Evolutionary conservation across 106 monocot genomes (phyloP), one percentile per base, ranked within the genome.

Genomic region (Dendrobium nobile): DNA sequence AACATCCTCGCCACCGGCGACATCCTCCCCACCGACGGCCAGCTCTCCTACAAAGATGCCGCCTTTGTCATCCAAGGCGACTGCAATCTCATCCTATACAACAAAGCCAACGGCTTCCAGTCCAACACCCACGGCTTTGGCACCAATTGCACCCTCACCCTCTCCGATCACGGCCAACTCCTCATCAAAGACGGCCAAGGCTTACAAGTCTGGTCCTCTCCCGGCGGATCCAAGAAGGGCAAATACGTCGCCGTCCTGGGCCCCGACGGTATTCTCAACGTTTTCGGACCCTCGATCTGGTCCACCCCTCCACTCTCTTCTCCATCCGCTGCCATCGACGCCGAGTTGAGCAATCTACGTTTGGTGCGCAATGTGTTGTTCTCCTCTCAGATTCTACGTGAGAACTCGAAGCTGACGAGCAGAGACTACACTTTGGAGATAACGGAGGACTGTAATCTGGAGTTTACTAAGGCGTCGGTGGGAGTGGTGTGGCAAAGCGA

Each of bases 81-180:
- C 79, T 82, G 82, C 86, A 82, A 82, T 79, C 86, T 86, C 20
- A 77, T 86, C 41, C 79, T 86, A 4, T 82, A 79, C 79, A 86
- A 82, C 79, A 24, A 79, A 19, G 41, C 16, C 27, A 10, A 0
- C 43, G 76, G 76, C n/a, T 82, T 55, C 82, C 28, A 67, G 19
- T 82, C 79, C 41, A 27, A 79, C 68, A 79, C 82, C 54, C 41
- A 55, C 68, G 68, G 55, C 41, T 0, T 4, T 42, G 86, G 79
- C 2, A n/a, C 18, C 42, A 79, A 86, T 40, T 86, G 86, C 79
- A 79, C 68, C 76, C 54, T 55, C 19, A 77, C 77, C 33, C 54
- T 77, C 48, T 4, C 27, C 15, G 13, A 77, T 27, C 15, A 17
- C 51, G 77, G 77, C 77, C 48, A 55, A 47, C 55, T 77, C 77